Conservation (phyloP, 2,329 filamentous ascomycete species). For the Diaporthe caulivora region DNA sequence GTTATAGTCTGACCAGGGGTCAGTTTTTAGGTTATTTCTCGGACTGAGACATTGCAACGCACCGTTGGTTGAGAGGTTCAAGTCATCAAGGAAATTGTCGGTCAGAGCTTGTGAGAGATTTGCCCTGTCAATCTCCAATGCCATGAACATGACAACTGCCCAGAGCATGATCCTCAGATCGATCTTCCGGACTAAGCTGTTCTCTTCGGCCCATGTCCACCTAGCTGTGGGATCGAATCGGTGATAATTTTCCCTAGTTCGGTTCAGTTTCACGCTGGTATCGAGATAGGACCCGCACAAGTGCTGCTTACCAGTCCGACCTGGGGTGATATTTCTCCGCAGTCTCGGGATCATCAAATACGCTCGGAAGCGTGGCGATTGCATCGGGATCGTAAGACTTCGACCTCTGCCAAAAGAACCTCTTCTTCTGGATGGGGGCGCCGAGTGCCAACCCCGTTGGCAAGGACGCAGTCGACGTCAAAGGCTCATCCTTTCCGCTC, state of each 20-base stretch:
- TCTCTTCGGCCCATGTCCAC: conserved; percentile 57
- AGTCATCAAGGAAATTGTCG: conserved; percentile 60
- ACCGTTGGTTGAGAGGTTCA: conserved; percentile 60
- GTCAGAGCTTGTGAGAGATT: conserved; percentile 62
- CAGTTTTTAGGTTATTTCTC: not conserved
- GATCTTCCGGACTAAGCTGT: conserved; percentile 53
- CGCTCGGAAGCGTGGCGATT: conserved; percentile 51
- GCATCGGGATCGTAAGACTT: conserved; percentile 48
- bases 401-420: conserved; percentile 51
- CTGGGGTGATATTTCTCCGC: conserved; percentile 52
- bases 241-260: conserved; percentile 55
- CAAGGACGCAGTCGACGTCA: conserved; percentile 25
- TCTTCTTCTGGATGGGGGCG: conserved; percentile 44
- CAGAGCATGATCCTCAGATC: conserved; percentile 60
- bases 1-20: conserved; percentile 54
- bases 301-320: conserved; percentile 43
- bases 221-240: conserved; percentile 60
- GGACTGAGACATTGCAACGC: not conserved
- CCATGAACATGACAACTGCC: conserved; percentile 62
- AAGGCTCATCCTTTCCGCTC: conserved; percentile 25
- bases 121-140: conserved; percentile 62
- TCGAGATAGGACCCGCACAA: no score
- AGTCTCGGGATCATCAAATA: conserved; percentile 54
- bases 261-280: not conserved
- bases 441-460: conserved; percentile 46